A percentile compares a stretch with the other conserved stretches of the same genome.
phyloP scores from a whole-genome alignment of 2,329 filamentous ascomycete species.

The Talaromyces funiculosus region DNA sequence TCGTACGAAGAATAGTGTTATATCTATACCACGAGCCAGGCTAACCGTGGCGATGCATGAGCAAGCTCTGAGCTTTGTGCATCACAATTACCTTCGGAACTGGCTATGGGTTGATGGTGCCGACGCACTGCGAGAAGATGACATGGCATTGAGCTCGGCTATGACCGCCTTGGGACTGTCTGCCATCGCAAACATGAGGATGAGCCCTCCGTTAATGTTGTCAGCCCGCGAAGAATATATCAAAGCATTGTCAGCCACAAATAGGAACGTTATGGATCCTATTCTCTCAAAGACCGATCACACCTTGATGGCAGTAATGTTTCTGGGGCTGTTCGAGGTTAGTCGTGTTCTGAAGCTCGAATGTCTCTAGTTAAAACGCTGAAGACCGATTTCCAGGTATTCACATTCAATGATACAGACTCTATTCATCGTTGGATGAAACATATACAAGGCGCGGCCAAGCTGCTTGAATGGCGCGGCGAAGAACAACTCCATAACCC shows the following conservation, averaged over 20 bases:
- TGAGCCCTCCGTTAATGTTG: constrained; percentile 14
- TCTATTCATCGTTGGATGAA: constrained; percentile 16
- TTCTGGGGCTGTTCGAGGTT: constrained; percentile 15
- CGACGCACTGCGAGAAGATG: not conserved
- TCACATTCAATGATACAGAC: constrained; percentile 12
- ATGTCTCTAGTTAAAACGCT: not conserved
- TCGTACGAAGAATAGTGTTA: too few relatives aligned
- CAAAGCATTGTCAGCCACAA: constrained; percentile 12
- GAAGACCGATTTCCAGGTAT: not conserved
- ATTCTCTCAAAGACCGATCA: constrained; percentile 11
- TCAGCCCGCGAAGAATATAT: constrained; percentile 14
- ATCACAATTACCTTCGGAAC: constrained; percentile 12
- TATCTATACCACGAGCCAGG: too few relatives aligned
- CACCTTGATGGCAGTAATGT: constrained; percentile 13
- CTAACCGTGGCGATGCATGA: constrained; percentile 1
- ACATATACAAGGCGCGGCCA: constrained; percentile 15
- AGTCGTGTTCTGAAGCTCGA: not conserved
- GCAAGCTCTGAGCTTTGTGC: constrained; percentile 8
- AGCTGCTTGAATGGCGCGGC: constrained; percentile 14
- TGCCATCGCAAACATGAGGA: constrained; percentile 13
- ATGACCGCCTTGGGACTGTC: constrained; percentile 13
- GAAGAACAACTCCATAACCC: constrained; percentile 8
- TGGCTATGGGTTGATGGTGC: constrained; percentile 5
- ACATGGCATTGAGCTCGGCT: constrained; percentile 4
- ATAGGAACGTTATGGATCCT: constrained; percentile 2